Conservation (phyloP, 2,329 filamentous ascomycete species). For the Colletotrichum higginsianum region DNA sequence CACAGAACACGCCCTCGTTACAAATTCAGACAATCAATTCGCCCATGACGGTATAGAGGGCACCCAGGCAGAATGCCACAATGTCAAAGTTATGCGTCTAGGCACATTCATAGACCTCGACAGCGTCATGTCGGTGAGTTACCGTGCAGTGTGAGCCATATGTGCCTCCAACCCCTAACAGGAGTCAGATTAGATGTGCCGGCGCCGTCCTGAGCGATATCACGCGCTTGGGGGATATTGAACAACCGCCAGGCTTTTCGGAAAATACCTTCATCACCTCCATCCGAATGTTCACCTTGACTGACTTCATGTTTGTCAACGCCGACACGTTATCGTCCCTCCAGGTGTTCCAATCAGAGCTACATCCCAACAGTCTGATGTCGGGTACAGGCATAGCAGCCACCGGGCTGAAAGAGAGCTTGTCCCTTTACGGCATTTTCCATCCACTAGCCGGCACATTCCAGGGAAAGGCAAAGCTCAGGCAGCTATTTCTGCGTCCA, state of each 20-base stretch:
- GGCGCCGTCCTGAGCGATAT: slow-evolving; percentile 89
- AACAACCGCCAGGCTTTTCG: not conserved
- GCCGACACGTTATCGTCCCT: slow-evolving; percentile 84
- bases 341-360: slow-evolving; percentile 87
- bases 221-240: slow-evolving; percentile 63
- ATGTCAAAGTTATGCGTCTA: slow-evolving; percentile 76
- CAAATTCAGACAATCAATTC: not conserved
- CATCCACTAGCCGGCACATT: slow-evolving; percentile 80
- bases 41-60: slow-evolving; percentile 47
- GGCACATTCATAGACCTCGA: slow-evolving; percentile 82
- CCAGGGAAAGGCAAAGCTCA: slow-evolving; percentile 81
- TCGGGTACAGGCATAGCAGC: slow-evolving; percentile 75
- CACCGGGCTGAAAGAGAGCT: slow-evolving; percentile 81
- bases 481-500: slow-evolving; percentile 87
- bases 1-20: slow-evolving; percentile 10
- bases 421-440: slow-evolving; percentile 89
- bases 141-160: not conserved
- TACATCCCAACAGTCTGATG: slow-evolving; percentile 85
- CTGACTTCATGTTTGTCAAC: slow-evolving; percentile 81
- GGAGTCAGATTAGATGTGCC: slow-evolving; percentile 78
- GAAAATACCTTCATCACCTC: slow-evolving; percentile 17
- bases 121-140: slow-evolving; percentile 75
- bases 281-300: slow-evolving; percentile 82
- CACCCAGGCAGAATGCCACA: slow-evolving; percentile 61
- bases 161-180: not conserved